Evolutionary conservation across 306 rosid species (phyloP).

Genomic region (Luffa aegyptiaca): DNA sequence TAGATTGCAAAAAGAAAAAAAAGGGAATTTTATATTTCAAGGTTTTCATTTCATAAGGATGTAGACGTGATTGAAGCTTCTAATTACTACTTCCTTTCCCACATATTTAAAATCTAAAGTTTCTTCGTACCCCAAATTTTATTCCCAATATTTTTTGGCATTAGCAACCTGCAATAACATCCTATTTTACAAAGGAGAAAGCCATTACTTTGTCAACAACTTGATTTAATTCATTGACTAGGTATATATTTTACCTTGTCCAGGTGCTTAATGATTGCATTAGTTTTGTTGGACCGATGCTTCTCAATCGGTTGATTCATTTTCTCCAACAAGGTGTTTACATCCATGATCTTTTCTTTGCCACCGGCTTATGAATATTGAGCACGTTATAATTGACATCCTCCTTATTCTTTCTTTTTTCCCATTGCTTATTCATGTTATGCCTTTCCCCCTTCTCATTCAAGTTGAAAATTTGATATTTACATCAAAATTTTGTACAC

Average conservation of each 20-base stretch:
- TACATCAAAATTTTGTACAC: background rate
- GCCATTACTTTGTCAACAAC: background rate
- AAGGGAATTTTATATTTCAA: background rate
- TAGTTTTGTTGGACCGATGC: slow-evolving; percentile 90
- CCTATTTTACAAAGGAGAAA: background rate
- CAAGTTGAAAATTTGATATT: background rate
- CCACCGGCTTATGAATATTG: background rate
- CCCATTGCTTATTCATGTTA: background rate
- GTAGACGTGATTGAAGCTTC: background rate
- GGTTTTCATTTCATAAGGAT: background rate
- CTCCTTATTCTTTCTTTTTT: background rate
- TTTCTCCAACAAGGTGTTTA: slow-evolving; percentile 76
- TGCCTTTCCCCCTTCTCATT: background rate
- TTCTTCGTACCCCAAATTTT: background rate
- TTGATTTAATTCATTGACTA: background rate
- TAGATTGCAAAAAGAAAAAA: background rate
- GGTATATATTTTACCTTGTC: slow-evolving; percentile 7
- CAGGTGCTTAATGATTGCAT: slow-evolving; percentile 84
- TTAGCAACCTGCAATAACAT: background rate
- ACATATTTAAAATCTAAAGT: background rate
- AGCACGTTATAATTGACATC: background rate
- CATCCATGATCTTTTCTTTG: background rate
- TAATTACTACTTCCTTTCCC: background rate
- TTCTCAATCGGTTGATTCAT: slow-evolving; percentile 80
- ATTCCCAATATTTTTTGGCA: background rate